These are phyloP conservation scores for Amylocystis lapponica DNA, from an alignment of 768 basidiomycete genomes.

Conservation along the genomic window DNA sequence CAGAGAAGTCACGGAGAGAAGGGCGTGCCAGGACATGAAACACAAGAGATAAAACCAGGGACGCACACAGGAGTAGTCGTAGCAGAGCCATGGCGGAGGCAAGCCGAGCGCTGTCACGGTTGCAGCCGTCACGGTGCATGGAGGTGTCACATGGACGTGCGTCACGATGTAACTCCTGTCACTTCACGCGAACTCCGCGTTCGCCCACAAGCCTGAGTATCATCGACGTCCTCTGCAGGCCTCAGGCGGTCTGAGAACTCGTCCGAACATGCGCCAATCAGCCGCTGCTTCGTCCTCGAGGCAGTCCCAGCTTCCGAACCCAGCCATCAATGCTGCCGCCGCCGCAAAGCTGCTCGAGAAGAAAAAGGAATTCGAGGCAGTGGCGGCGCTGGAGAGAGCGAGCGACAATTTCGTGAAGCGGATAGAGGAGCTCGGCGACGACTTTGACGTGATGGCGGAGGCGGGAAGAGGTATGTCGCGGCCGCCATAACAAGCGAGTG, in stretches of 20 bases:
- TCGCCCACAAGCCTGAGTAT: too few relatives aligned
- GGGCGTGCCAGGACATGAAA: too few relatives aligned
- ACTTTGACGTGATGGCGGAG: conserved; percentile 73
- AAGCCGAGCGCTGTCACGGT: too few relatives aligned
- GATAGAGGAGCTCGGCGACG: conserved; percentile 61
- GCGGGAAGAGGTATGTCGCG: conserved; percentile 55
- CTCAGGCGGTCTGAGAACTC: neutral
- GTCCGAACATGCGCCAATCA: conserved; percentile 48
- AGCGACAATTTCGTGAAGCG: conserved; percentile 60
- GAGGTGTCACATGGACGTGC: too few relatives aligned
- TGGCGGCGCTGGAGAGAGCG: conserved; percentile 63
- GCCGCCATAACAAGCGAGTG: neutral
- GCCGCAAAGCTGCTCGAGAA: conserved; percentile 60
- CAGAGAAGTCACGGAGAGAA: too few relatives aligned
- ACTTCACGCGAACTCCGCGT: too few relatives aligned
- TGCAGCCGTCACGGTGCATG: too few relatives aligned
- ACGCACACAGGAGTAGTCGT: too few relatives aligned
- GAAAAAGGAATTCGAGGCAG: conserved; percentile 77
- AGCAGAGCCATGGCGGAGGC: too few relatives aligned
- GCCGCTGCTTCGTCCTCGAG: conserved; percentile 44
- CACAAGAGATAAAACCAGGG: too few relatives aligned
- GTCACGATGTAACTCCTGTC: too few relatives aligned
- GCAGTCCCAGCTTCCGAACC: conserved; percentile 39
- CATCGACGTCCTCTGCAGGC: neutral
- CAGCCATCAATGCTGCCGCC: conserved; percentile 42